Base-by-base conservation (phyloP, 805 yeast species). In the Schwanniomyces polymorphus region DNA sequence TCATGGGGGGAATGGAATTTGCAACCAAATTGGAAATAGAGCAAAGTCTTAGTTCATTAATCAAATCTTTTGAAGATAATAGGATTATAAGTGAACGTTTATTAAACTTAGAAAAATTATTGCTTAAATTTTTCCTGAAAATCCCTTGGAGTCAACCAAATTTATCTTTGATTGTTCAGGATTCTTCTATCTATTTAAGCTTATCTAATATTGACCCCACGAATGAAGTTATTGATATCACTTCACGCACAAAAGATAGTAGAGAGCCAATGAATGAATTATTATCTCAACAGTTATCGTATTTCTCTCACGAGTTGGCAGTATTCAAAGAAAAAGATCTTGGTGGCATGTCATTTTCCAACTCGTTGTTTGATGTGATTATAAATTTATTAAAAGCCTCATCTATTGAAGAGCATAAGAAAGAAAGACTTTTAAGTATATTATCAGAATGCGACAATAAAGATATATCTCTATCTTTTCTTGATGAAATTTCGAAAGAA, bases 21-120 rank as follows among this genome's bases (percentile, higher is more conserved):
- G 50, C 51, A 14, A 39, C 44, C 10, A 35, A 38, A 9, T 26
- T 27, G 0, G 59, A 61, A 23, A 47, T 60, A 18, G 41, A 52
- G 12, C 51, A 49, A 10, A 46, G 49, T 12, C 45, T 61, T 37
- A 46, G 47, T 7, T 44, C 43, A 7, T 38, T 54, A 33, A 38
- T 38, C 16, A 38, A 31, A 12, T 25, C 26, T 7, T 45, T 49
- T 33, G 28, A 38, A 16, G 47, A 51, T 6, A 38, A 41, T 31
- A 11, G n/a, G 14, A 16, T 38, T 7, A 38, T 52, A 10, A 26
- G 25, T 10, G 35, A 38, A 4, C 17, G 38, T 9, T 47, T 52
- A 12, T 21, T 34, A 18, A 17, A 12, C n/a, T 23, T 45, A 10
- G 37, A 38, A 5, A 10, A 16, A 7, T 27, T 37, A 6, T 25